phyloP scores from a whole-genome alignment of 768 basidiomycete genomes.

The Sporobolomyces pararoseus region DNA sequence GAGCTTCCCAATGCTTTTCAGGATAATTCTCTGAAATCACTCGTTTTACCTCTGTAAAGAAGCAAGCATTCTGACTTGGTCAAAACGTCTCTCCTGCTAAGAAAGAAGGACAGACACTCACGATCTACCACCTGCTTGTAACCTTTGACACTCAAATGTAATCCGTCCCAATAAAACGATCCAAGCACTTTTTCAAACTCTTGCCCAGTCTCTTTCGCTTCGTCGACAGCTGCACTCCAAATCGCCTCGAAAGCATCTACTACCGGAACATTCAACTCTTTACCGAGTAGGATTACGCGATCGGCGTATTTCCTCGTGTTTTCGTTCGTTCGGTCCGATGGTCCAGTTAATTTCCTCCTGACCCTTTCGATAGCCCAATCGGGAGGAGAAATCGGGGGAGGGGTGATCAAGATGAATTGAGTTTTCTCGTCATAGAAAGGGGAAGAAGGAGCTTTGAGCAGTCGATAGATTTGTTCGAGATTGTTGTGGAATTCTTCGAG shows the following conservation, averaged over 20 bases:
- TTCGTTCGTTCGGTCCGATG: conserved; percentile 4
- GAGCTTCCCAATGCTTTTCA: conserved; percentile 24
- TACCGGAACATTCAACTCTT: neutral
- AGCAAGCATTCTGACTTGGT: neutral
- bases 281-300: conserved; percentile 11
- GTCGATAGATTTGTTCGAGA: conserved; percentile 20
- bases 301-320: conserved; percentile 32
- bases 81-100: neutral
- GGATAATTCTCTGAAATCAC: conserved; percentile 23
- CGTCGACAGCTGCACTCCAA: neutral
- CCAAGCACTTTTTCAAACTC: conserved; percentile 5
- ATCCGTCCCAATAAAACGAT: conserved; percentile 25
- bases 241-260: conserved; percentile 27
- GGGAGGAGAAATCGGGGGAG: conserved; percentile 23
- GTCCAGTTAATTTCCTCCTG: neutral
- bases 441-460: conserved; percentile 18
- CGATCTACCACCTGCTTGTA: conserved; percentile 25
- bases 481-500: conserved; percentile 27
- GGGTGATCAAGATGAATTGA: conserved; percentile 33
- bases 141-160: conserved; percentile 26
- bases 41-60: conserved; percentile 7
- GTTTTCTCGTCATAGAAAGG: conserved; percentile 17
- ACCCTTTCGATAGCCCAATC: conserved; percentile 15
- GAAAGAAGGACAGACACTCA: conserved; percentile 2
- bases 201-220: neutral